Base-by-base conservation (phyloP, 768 basidiomycete species). In the Termitomyces sp. region DNA sequence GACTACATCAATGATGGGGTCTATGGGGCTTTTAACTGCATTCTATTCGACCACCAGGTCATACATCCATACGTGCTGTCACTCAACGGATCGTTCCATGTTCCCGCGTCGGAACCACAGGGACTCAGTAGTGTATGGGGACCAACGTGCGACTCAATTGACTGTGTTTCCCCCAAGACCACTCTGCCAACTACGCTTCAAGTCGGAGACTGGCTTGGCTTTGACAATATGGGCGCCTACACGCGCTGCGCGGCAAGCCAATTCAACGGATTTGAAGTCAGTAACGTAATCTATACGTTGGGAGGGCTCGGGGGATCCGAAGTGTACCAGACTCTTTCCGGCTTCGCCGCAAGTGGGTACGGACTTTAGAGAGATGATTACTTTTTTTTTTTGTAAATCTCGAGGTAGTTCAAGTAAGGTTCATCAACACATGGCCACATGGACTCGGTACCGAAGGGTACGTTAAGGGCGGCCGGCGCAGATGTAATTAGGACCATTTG, bases 1-100 rank as follows among this genome's bases (percentile, higher is more conserved):
- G 94, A 98, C 77, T 98, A 98, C 77, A 93, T 98, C 81, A 98
- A 98, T 74, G 96, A 98, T 70, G 97, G 97, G 43, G 93, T 99
- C 40, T 99, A 99, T 70, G 94, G 96, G 49, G 85, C 93, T 21
- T 94, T 95, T 78, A 94, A 95, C 77, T 94, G 91, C 74, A 94
- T 94, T 72, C 77, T 98, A 66, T 98, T 98, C 72, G 97, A 98
- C 72, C 97, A 99, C 72, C 94, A 96, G 67, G 77, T 80, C 55
- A 87, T 87, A n/a, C 83, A 90, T 64, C 97, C 97, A 24, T 83
- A 83, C 62, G 88, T 90, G 45, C 75, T 91, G 48, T 87, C 84
- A 22, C 73, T 90, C 73, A 75, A 78, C 49, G 81, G 81, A 40
- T 87, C 84, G 2, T 87, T 88, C 70, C 82, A 83, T 63, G 70